Evolutionary conservation across 768 basidiomycete genomes (phyloP), one percentile per base, ranked within the genome.

Genomic region (Lactifluus subvellereus): DNA sequence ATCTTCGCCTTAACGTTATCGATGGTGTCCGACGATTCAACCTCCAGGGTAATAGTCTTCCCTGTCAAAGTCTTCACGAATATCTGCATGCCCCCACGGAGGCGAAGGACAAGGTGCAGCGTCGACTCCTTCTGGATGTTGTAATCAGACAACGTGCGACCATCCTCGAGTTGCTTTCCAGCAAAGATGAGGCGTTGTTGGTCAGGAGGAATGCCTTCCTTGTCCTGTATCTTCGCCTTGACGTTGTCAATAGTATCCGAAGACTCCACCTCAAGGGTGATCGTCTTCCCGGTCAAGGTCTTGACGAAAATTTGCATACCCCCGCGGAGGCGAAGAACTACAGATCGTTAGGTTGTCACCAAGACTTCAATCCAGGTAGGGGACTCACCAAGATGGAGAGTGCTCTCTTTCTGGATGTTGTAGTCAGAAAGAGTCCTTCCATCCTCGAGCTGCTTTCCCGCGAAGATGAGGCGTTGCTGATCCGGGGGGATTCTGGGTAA

Each of bases 61-160:
- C 91, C 91, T 4, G 92, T 94, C 52, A 89, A 65, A 0, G 88
- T 89, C 79, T 89, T 88, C 20, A 89, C 88, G 65, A 90, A 89
- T 58, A 89, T 89, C 64, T 89, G 88, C 87, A 89, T 89, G 50
- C 92, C 91, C 65, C 92, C 93, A 70, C 91, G 88, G n/a, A 96
- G 85, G 74, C 93, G 89, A 35, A 95, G 84, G 30, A 94, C 91
- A 54, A 86, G 83, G 70, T 95, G 94, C 57, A 96, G 87, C 43
- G 93, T 95, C 0, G 88, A 91, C 78, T 96, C 93, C 79, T 95
- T 95, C 83, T 96, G 94, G 69, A 96, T 94, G 73, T 94, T 92
- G 73, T 93, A 92, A 68, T 91, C 90, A 8, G 88, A 89, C 0
- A 93, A 80, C 4, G 90, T 96, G 54, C 94, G 87, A 4, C 94